phyloP scores from a whole-genome alignment of 2,329 filamentous ascomycete genomes.

The Zasmidium cellare region DNA sequence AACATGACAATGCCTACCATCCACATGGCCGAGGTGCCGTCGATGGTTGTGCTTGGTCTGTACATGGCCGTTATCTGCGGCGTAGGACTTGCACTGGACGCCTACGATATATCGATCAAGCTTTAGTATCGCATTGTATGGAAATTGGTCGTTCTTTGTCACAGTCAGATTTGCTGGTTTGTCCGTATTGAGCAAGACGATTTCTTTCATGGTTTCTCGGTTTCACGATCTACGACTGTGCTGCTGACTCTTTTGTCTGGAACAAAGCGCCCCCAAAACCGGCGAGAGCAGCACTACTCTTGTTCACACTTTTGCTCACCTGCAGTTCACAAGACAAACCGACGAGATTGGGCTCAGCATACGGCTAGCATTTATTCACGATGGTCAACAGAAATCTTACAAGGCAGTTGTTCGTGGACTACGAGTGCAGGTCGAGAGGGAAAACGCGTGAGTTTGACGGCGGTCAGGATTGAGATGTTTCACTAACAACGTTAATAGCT shows the following conservation, averaged over 20 bases:
- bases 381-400: background rate
- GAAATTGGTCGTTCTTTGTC: background rate
- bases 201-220: too few species aligned
- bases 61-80: constrained; percentile 70
- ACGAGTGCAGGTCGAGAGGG: background rate
- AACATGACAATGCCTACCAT: constrained; percentile 86
- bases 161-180: too few species aligned
- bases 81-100: constrained; percentile 67
- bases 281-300: too few species aligned
- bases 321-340: too few species aligned
- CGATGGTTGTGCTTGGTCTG: constrained; percentile 72
- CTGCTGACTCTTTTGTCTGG: too few species aligned
- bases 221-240: too few species aligned
- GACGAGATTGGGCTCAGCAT: too few species aligned
- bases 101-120: constrained; percentile 68
- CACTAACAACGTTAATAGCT: background rate
- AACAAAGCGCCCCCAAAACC: too few species aligned
- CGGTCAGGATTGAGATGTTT: background rate
- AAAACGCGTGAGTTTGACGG: background rate
- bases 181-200: too few species aligned
- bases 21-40: constrained; percentile 61
- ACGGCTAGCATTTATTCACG: too few species aligned
- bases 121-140: constrained; percentile 46
- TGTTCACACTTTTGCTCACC: too few species aligned
- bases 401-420: background rate